Percentiles rank a stretch among this genome's conserved stretches.
phyloP scores from a whole-genome alignment of 2,329 filamentous ascomycete species.

The Phyllosticta paracitricarpa region DNA sequence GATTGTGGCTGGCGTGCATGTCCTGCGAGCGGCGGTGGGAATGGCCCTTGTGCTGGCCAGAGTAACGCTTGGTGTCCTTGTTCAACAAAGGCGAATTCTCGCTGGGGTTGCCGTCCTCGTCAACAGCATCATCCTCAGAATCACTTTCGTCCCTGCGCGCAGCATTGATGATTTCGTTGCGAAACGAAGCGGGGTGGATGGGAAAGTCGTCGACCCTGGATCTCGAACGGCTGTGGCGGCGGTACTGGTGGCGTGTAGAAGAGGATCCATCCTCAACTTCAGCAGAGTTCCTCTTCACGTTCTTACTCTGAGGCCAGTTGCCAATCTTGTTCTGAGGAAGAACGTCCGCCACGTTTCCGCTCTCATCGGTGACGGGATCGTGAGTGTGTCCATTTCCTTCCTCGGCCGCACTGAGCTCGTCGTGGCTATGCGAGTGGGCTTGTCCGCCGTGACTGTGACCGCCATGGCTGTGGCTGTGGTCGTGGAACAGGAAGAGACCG shows the following conservation, averaged over 20 bases:
- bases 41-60: conserved; percentile 5
- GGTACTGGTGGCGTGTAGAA: neutral
- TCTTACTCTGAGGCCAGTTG: conserved; percentile 32
- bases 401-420: conserved; percentile 37
- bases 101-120: conserved; percentile 37
- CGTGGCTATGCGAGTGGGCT: conserved; percentile 21
- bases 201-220: conserved; percentile 52
- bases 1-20: conserved; percentile 64
- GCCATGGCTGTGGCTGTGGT: conserved; percentile 78
- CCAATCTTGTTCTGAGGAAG: conserved; percentile 53
- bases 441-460: conserved; percentile 41
- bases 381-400: conserved; percentile 40
- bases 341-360: conserved; percentile 50
- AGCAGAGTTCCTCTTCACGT: neutral
- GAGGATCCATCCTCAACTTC: neutral
- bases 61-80: conserved; percentile 20
- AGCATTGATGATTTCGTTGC: conserved; percentile 87
- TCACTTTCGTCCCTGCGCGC: conserved; percentile 50
- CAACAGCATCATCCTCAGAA: conserved; percentile 47
- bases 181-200: conserved; percentile 81
- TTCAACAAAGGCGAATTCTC: conserved; percentile 27
- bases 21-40: conserved; percentile 19
- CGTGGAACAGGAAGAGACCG: conserved; percentile 83
- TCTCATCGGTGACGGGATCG: conserved; percentile 43
- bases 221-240: conserved; percentile 46